Base-by-base conservation (phyloP, 2,329 filamentous ascomycete species). In the Gaeumannomyces tritici region DNA sequence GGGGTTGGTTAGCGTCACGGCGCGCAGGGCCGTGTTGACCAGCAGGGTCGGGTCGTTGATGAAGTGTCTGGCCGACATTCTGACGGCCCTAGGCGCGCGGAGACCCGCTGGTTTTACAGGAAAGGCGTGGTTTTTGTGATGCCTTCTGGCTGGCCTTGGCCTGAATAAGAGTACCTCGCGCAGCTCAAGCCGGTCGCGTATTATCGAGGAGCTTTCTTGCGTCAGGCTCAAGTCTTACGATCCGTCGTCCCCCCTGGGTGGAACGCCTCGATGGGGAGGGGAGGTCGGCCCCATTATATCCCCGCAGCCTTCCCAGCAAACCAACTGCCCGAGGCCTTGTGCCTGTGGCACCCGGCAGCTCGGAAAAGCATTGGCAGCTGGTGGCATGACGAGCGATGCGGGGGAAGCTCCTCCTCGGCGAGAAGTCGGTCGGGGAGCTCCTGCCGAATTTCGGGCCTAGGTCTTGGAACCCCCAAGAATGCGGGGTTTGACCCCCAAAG, bases 1-100 rank as follows among this genome's bases (percentile, higher is more conserved):
- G 11, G 93, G 93, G 74, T 97, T 97, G 60, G 89, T 92, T 65
- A 90, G 79, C 27, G 91, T 93, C 42, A 95, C 80, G 65, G 89
- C 86, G 69, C 86, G 83, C 26, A 97, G 85, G 57, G 93, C 90
- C 55, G 86, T 81, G 71, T 85, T 82, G 73, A 97, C 91, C 61
- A 97, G 85, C 70, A 89, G 83, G 61, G 86, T 85, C 55, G 92
- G 86, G 73, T 96, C 89, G 74, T 91, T 87, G 79, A 96, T 86
- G 80, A 97, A 96, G 78, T 97, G 93, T 79, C 95, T 96, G 64
- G 80, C 72, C 35, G 84, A 84, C 60, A 61, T 61, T 29, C 18
- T 42, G 54, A 51, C 21, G 42, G 24, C 27, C 15, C n/a, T 51
- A n/a, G 42, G 18, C 21, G 42, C 42, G 42, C 4, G 18, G 1